Evolutionary conservation across 768 basidiomycete species (phyloP), one percentile per base, ranked within the genome.

Genomic region (Pholiota conissans): DNA sequence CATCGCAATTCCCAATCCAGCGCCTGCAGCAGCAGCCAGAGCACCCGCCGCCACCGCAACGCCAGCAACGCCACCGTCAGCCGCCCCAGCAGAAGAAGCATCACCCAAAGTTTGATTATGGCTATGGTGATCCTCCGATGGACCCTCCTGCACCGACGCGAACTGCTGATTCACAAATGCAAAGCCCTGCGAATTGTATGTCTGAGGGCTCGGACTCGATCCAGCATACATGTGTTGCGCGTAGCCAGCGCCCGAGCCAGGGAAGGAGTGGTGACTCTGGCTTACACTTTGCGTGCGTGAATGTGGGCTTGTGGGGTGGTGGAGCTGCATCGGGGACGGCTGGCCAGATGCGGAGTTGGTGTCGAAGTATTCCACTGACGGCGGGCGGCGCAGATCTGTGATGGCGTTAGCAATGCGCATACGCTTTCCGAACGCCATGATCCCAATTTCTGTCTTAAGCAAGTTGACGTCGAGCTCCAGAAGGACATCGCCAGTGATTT

Each of bases 401-500:
- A 99, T 97, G 24, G 93, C 93, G 62, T 96, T 95, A 24, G 91
- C 88, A 55, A 99, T 95, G 55, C 93, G 87, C 71, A 93, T 81
- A 16, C 97, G 91, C 69, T 97, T 97, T 11, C 97, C 97, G 63
- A 96, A 97, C 3, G 94, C 94, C 66, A 82, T 77, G 62, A 99
- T 93, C 22, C 95, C 97, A 52, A 99, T 89, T 75, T 98, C 95
- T 9, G 76, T 79, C 75, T 98, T 98, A 65, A 99, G 87, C 14
- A 97, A 80, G 66, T 89, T 90, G 54, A 88, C 84, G 61, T 98
- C 94, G 58, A 98, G 89, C 66, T 97, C 96, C 55, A 98, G 85
- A 6, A 99, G 84, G 29, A 98, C 92, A 65, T 99, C 97, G 18
- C 97, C 97, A 0, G 95, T 92, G 53, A 99, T 98, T 76, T 99